phyloP scores from a whole-genome alignment of 768 basidiomycete species.

The Chlorophyllum brunneum region DNA sequence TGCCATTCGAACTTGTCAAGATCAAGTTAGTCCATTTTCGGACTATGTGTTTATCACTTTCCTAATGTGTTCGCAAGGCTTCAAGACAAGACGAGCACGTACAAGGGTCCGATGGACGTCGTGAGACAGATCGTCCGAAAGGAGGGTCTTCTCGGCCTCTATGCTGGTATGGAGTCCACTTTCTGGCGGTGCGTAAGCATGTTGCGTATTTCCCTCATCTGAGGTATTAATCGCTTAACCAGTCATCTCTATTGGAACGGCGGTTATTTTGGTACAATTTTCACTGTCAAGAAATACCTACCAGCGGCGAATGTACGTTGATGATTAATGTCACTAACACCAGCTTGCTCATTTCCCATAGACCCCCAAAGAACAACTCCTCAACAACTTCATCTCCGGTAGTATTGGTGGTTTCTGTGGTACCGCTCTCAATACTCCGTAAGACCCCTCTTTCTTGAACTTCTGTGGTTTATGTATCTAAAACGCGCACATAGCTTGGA shows the following conservation, averaged over 20 bases:
- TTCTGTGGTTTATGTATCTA: not conserved
- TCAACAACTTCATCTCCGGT: constrained; percentile 94
- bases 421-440: constrained; percentile 92
- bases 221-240: constrained; percentile 3
- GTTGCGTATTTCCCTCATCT: constrained; percentile 2
- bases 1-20: constrained; percentile 95
- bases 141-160: constrained; percentile 81
- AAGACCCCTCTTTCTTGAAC: constrained; percentile 21
- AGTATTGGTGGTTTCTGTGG: constrained; percentile 87
- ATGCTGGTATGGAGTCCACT: constrained; percentile 94
- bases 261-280: constrained; percentile 93
- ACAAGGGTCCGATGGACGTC: constrained; percentile 89
- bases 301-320: constrained; percentile 78
- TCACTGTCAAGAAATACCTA: constrained; percentile 73
- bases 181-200: constrained; percentile 79
- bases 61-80: constrained; percentile 41
- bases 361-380: constrained; percentile 64
- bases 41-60: not conserved
- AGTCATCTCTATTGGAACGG: constrained; percentile 92
- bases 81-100: constrained; percentile 91
- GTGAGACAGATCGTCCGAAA: constrained; percentile 73
- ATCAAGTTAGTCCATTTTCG: constrained; percentile 51
- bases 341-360: constrained; percentile 21
- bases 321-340: not conserved
- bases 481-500: constrained; percentile 25